Percentiles rank a stretch among this genome's conserved stretches.
phyloP scores from a whole-genome alignment of 192 early-diverging fungal species.

The Coemansia sp. region DNA sequence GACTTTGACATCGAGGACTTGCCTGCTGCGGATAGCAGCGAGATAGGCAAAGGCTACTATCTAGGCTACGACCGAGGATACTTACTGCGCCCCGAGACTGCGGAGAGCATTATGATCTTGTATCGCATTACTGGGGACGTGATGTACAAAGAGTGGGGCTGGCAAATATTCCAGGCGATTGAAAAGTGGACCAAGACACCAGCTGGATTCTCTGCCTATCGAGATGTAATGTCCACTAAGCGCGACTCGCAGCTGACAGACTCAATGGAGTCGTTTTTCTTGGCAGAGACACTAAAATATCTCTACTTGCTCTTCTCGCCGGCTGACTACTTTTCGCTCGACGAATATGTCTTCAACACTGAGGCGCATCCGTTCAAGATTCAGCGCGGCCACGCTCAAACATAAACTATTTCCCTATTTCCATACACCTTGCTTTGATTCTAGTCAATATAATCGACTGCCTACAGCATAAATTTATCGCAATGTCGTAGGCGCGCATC shows the following conservation, averaged over 20 bases:
- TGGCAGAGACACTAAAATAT: constrained; percentile 95
- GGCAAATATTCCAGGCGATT: constrained; percentile 86
- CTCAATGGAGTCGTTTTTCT: constrained; percentile 60
- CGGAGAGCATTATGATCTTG: constrained; percentile 87
- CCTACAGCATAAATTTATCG: background rate
- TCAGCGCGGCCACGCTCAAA: constrained; percentile 7
- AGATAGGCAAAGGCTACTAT: constrained; percentile 39
- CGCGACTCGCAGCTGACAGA: constrained; percentile 31
- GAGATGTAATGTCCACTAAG: constrained; percentile 44
- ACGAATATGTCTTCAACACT: constrained; percentile 92
- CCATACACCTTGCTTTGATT: background rate
- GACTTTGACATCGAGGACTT: constrained; percentile 39
- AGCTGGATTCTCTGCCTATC: constrained; percentile 63
- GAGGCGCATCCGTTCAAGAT: constrained; percentile 90
- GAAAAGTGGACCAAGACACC: constrained; percentile 75
- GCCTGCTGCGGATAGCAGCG: constrained; percentile 7
- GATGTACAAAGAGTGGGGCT: constrained; percentile 72
- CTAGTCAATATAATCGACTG: background rate
- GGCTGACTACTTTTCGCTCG: constrained; percentile 66
- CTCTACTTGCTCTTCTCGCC: constrained; percentile 85
- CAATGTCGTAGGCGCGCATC: too few relatives aligned
- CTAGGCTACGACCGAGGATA: constrained; percentile 55
- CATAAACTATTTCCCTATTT: background rate
- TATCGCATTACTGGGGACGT: constrained; percentile 82
- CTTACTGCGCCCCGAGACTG: constrained; percentile 72